Conservation (phyloP, 2,329 filamentous ascomycete species). For the Scedosporium apiospermum region DNA sequence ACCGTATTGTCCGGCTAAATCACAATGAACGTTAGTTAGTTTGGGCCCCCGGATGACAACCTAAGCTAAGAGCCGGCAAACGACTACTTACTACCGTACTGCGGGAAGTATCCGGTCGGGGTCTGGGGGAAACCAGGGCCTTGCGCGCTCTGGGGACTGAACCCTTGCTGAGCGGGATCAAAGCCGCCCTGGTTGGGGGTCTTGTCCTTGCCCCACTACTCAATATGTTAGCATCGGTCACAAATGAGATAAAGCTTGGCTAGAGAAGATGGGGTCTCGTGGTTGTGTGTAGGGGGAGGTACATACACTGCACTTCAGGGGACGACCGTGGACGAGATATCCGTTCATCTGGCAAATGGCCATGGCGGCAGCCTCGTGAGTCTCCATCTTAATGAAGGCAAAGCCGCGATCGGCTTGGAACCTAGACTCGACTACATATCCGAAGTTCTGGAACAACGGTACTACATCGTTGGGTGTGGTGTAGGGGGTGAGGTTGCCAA, state of each 20-base stretch:
- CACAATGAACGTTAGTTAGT: slow-evolving; percentile 8
- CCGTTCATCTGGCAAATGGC: slow-evolving; percentile 96
- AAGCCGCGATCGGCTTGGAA: slow-evolving; percentile 98
- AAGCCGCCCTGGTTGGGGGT: slow-evolving; percentile 72
- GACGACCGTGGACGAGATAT: slow-evolving; percentile 94
- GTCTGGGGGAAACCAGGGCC: slow-evolving; percentile 68
- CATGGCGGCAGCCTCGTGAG: slow-evolving; percentile 95
- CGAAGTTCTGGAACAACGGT: slow-evolving; percentile 98
- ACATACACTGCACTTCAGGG: slow-evolving; percentile 97
- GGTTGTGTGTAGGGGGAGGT: slow-evolving; percentile 9
- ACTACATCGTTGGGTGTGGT: slow-evolving; percentile 94
- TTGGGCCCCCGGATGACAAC: slow-evolving; percentile 21
- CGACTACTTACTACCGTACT: slow-evolving; percentile 66
- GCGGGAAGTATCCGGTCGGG: slow-evolving; percentile 78
- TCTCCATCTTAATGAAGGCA: slow-evolving; percentile 98
- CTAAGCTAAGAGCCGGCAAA: neutral
- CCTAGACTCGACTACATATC: slow-evolving; percentile 91
- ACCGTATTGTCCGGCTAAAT: slow-evolving; percentile 40
- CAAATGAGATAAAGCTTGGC: slow-evolving; percentile 6
- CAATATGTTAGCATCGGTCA: slow-evolving; percentile 18
- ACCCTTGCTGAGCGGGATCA: slow-evolving; percentile 63
- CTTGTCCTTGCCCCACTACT: slow-evolving; percentile 97
- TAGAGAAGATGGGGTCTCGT: neutral
- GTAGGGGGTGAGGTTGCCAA: slow-evolving; percentile 95
- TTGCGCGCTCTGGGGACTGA: slow-evolving; percentile 65